Conservation (phyloP, 257 asterid species). For the Solanum infundibuliforme region DNA sequence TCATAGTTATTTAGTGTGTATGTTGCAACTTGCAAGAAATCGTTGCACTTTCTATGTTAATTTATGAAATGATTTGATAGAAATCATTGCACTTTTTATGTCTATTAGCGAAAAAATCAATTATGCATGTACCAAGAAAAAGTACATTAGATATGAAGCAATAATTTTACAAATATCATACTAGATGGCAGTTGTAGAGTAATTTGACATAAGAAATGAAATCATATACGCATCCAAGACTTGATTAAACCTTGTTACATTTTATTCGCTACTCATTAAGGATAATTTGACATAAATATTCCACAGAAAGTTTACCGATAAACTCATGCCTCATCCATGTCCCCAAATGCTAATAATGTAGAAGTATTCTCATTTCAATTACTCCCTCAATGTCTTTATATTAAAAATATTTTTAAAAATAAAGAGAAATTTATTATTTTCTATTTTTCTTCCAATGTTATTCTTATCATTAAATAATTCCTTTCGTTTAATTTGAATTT, state of each 20-base stretch:
- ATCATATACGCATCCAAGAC: not conserved
- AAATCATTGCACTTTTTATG: not conserved
- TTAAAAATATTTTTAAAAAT: no score
- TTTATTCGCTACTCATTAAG: not conserved
- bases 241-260: not conserved
- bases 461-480: no score
- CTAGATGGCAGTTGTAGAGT: not conserved
- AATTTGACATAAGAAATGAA: not conserved
- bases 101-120: not conserved
- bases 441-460: not conserved
- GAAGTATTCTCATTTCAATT: not conserved
- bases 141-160: not conserved
- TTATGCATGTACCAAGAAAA: not conserved
- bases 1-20: not conserved
- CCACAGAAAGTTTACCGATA: not conserved
- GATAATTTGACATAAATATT: not conserved
- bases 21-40: slow-evolving; percentile 1
- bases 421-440: not conserved
- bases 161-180: not conserved
- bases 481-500: no score
- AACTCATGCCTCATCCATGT: not conserved
- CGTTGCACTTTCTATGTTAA: not conserved
- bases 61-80: not conserved
- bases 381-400: not conserved
- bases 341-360: not conserved